These are phyloP conservation scores for Trypanosoma congolense DNA, from an alignment of 208 protist species.

Conservation along the genomic window DNA sequence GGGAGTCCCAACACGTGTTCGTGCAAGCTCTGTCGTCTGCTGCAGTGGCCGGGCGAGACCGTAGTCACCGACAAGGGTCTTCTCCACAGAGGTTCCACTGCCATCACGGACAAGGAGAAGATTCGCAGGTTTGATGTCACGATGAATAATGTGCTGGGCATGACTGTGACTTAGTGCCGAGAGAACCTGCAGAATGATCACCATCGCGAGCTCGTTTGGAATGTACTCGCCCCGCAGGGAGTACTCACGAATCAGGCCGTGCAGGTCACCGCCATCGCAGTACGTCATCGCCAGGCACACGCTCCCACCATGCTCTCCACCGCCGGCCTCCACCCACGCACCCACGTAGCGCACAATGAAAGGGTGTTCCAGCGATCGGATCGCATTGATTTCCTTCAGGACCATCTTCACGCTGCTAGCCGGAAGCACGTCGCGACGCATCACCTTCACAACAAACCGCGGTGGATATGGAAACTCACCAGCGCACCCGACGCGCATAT, in stretches of 20 bases:
- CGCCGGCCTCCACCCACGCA: slow-evolving; percentile 55
- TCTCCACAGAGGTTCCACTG: slow-evolving; percentile 12
- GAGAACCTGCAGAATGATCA: slow-evolving; percentile 77
- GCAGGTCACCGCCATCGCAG: slow-evolving; percentile 78
- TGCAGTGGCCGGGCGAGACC: slow-evolving; percentile 80
- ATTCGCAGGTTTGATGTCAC: slow-evolving; percentile 91
- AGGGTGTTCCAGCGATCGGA: slow-evolving; percentile 54
- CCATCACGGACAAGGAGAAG: slow-evolving; percentile 51
- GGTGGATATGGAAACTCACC: slow-evolving; percentile 33
- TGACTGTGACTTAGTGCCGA: slow-evolving; percentile 87
- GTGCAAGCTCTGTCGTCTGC: slow-evolving; percentile 49
- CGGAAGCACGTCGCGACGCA: slow-evolving; percentile 41
- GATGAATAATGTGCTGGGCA: slow-evolving; percentile 75
- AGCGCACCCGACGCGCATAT: slow-evolving; percentile 11
- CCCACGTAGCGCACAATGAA: slow-evolving; percentile 78
- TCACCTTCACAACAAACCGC: slow-evolving; percentile 70
- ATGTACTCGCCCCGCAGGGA: slow-evolving; percentile 14
- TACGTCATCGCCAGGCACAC: slow-evolving; percentile 84
- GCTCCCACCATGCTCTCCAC: slow-evolving; percentile 38
- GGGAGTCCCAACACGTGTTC: slow-evolving; percentile 84
- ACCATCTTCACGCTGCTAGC: slow-evolving; percentile 27
- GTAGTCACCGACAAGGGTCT: slow-evolving; percentile 81
- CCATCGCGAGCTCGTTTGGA: slow-evolving; percentile 44
- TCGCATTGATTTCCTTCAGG: slow-evolving; percentile 46
- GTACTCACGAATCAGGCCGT: slow-evolving; percentile 48